These are phyloP conservation scores for Knufia petricola DNA, from an alignment of 2,329 filamentous ascomycete species.

Conservation along the genomic window DNA sequence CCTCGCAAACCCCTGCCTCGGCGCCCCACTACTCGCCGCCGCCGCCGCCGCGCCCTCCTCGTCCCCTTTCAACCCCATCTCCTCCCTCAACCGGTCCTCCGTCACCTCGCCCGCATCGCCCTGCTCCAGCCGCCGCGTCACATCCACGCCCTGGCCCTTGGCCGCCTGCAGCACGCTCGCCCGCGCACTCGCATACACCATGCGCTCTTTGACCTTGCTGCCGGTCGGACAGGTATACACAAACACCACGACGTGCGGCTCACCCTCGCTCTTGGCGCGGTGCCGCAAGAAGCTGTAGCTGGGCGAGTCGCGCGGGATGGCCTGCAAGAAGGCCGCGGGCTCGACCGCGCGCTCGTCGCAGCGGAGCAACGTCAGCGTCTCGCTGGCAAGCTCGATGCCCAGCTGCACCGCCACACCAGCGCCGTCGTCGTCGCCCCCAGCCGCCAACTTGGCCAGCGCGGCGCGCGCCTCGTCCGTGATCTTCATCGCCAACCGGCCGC, in stretches of 20 bases:
- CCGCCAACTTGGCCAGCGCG: slow-evolving; percentile 37
- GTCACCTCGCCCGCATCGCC: slow-evolving; percentile 51
- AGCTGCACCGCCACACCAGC: slow-evolving; percentile 27
- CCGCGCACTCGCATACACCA: slow-evolving; percentile 54
- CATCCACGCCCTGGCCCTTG: slow-evolving; percentile 46
- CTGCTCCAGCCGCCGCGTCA: slow-evolving; percentile 53
- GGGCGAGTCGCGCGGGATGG: slow-evolving; percentile 46
- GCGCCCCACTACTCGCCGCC: slow-evolving; percentile 10
- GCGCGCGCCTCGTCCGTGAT: slow-evolving; percentile 45
- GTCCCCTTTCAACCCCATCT: slow-evolving; percentile 32
- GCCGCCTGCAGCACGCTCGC: slow-evolving; percentile 45
- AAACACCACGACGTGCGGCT: slow-evolving; percentile 47
- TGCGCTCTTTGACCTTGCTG: slow-evolving; percentile 55
- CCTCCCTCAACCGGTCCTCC: slow-evolving; percentile 42
- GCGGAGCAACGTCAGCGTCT: slow-evolving; percentile 50
- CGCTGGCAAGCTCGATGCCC: slow-evolving; percentile 38
- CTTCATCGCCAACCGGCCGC: slow-evolving; percentile 41
- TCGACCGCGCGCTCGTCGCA: slow-evolving; percentile 28
- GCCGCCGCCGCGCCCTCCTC: slow-evolving; percentile 1
- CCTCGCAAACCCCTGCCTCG: slow-evolving; percentile 49
- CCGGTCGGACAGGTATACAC: slow-evolving; percentile 54
- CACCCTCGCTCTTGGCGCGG: slow-evolving; percentile 33
- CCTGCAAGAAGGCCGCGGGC: slow-evolving; percentile 35
- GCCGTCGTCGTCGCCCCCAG: too few species aligned
- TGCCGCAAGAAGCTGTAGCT: slow-evolving; percentile 54